Conservation (phyloP, 2,329 filamentous ascomycete species). For the Helotiales sp. region DNA sequence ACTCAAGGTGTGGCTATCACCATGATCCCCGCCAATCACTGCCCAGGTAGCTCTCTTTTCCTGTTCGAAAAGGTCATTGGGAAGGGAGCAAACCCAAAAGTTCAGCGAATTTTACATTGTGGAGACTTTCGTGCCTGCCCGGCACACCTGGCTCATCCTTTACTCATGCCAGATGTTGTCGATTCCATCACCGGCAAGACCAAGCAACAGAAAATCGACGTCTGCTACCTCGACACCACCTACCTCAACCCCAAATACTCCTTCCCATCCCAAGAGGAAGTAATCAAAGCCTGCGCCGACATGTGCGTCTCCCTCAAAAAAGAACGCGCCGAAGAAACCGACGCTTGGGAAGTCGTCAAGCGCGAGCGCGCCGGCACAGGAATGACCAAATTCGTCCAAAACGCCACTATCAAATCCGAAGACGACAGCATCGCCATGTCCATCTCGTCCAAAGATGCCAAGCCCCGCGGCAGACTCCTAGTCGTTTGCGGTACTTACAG, state of each 20-base stretch:
- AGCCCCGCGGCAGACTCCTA: conserved; percentile 70
- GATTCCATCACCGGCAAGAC: conserved; percentile 73
- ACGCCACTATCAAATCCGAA: conserved; percentile 39
- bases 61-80: conserved; percentile 82
- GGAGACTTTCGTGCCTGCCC: conserved; percentile 94
- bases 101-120: conserved; percentile 88
- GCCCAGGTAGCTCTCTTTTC: conserved; percentile 91
- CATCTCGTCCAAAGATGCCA: conserved; percentile 35
- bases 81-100: conserved; percentile 61
- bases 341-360: conserved; percentile 62
- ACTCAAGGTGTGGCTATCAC: conserved; percentile 86
- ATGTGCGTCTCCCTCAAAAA: conserved; percentile 81
- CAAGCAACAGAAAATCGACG: conserved; percentile 85
- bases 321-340: conserved; percentile 61
- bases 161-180: conserved; percentile 75
- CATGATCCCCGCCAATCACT: conserved; percentile 97
- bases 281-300: conserved; percentile 85
- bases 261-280: conserved; percentile 86
- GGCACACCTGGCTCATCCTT: conserved; percentile 80
- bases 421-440: conserved; percentile 37
- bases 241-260: conserved; percentile 96
- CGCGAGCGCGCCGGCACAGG: conserved; percentile 57
- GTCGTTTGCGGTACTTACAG: conserved; percentile 97
- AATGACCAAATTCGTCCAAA: conserved; percentile 66
- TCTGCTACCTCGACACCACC: conserved; percentile 96